These are phyloP conservation scores for Petasospora fabianii DNA, from an alignment of 1,139 yeast species.

Conservation along the genomic window DNA sequence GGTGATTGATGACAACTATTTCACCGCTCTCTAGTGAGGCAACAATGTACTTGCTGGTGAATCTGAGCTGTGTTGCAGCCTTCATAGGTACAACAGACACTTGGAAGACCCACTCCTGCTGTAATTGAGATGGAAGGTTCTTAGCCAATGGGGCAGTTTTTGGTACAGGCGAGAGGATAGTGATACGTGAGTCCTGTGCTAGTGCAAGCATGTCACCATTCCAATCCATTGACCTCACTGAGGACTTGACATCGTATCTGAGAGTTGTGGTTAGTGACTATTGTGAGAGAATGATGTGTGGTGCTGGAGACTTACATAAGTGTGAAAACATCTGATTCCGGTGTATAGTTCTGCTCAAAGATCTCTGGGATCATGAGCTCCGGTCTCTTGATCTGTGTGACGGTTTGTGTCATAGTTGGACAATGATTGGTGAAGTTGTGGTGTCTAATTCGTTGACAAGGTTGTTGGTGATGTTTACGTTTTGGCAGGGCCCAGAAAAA, in stretches of 20 bases:
- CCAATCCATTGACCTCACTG: constrained; percentile 23
- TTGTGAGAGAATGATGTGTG: neutral
- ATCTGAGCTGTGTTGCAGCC: constrained; percentile 16
- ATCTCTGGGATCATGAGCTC: constrained; percentile 23
- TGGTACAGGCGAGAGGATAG: constrained; percentile 24
- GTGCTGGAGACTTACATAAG: constrained; percentile 14
- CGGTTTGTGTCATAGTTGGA: neutral
- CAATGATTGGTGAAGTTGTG: neutral
- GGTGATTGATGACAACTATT: constrained; percentile 20
- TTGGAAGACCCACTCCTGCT: constrained; percentile 26
- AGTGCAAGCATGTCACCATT: constrained; percentile 22
- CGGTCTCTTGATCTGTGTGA: constrained; percentile 13
- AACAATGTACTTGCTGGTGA: constrained; percentile 22
- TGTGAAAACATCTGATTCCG: constrained; percentile 21
- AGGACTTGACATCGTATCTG: constrained; percentile 21
- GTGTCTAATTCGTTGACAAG: neutral
- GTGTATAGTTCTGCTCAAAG: constrained; percentile 15
- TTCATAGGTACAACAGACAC: constrained; percentile 10
- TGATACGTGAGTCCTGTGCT: constrained; percentile 21
- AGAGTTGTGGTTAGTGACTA: neutral
- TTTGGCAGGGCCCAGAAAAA: no score
- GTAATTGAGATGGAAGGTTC: constrained; percentile 21
- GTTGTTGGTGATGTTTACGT: constrained; percentile 11
- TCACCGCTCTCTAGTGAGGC: constrained; percentile 20
- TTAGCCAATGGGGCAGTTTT: constrained; percentile 20